Conservation (phyloP, 2,329 filamentous ascomycete genomes). For the Trichoderma guizhouense region DNA sequence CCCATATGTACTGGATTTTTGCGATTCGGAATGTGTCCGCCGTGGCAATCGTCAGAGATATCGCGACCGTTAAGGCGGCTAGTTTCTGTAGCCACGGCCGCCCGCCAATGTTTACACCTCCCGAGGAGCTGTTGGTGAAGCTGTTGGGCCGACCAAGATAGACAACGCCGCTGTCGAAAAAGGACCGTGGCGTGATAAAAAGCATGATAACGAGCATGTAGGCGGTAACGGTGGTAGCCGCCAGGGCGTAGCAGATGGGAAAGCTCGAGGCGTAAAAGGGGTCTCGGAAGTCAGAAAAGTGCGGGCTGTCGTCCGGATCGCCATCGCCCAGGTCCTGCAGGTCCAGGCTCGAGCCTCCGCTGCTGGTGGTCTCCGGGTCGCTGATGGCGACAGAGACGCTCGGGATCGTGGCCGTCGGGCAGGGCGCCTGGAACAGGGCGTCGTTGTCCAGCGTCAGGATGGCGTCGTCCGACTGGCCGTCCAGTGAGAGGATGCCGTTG, state of each 20-base stretch:
- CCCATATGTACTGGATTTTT: constrained; percentile 72
- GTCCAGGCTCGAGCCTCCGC: constrained; percentile 25
- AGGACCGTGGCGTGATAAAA: constrained; percentile 90
- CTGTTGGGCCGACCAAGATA: constrained; percentile 78
- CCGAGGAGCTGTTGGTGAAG: constrained; percentile 77
- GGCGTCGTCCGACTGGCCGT: constrained; percentile 40
- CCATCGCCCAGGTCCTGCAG: constrained; percentile 8
- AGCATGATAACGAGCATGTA: constrained; percentile 94
- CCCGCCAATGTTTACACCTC: constrained; percentile 80
- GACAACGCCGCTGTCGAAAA: constrained; percentile 80
- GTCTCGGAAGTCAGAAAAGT: constrained; percentile 63
- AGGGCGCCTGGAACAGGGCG: constrained; percentile 50
- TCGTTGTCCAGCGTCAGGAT: constrained; percentile 57
- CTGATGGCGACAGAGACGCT: constrained; percentile 32
- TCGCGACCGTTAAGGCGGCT: constrained; percentile 67
- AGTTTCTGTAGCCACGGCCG: constrained; percentile 91
- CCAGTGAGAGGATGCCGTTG: constrained; percentile 47
- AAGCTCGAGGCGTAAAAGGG: constrained; percentile 94
- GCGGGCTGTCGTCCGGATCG: constrained; percentile 10
- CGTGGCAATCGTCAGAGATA: constrained; percentile 91
- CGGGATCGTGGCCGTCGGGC: constrained; percentile 26
- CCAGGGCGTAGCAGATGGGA: constrained; percentile 89
- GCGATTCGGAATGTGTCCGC: constrained; percentile 86
- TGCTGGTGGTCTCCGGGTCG: constrained; percentile 29
- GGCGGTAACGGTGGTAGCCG: constrained; percentile 83